Conservation (phyloP, 768 basidiomycete species). For the Artomyces pyxidatus region DNA sequence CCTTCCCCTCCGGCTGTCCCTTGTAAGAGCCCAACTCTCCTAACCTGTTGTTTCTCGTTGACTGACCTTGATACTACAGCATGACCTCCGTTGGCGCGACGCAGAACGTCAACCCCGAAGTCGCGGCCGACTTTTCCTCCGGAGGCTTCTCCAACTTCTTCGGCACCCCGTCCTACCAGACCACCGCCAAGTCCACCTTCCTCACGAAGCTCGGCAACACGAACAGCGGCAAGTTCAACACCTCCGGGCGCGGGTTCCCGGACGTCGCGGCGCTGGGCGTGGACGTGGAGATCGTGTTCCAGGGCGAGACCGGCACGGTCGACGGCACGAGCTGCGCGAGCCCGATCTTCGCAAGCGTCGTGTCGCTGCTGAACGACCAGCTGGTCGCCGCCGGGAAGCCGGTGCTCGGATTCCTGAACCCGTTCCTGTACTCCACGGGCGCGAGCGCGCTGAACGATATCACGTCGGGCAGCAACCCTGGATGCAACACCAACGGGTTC, state of each 20-base stretch:
- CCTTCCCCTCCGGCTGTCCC: constrained; percentile 20
- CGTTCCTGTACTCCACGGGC: constrained; percentile 24
- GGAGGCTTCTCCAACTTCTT: constrained; percentile 32
- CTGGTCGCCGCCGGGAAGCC: constrained; percentile 21
- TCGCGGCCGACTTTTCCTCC: constrained; percentile 24
- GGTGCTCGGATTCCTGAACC: constrained; percentile 26
- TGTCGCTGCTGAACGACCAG: constrained; percentile 28
- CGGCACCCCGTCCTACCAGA: constrained; percentile 28
- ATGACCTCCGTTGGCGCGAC: constrained; percentile 30
- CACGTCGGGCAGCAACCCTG: constrained; percentile 19
- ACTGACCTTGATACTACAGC: constrained; percentile 10
- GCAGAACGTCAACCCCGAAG: constrained; percentile 21
- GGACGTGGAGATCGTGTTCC: constrained; percentile 22
- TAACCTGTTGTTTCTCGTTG: neutral
- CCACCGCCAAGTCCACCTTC: constrained; percentile 28
- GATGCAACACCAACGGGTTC: constrained; percentile 12
- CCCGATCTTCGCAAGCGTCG: constrained; percentile 27
- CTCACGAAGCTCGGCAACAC: constrained; percentile 24
- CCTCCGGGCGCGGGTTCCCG: constrained; percentile 37
- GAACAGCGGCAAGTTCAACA: constrained; percentile 24
- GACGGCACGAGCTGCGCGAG: constrained; percentile 27
- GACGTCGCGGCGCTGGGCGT: constrained; percentile 35
- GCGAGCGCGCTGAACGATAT: constrained; percentile 26
- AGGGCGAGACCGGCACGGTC: constrained; percentile 13
- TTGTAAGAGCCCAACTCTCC: constrained; percentile 4